Evolutionary conservation across 495 filamentous ascomycete genomes (phyloP).

Genomic region (Podospora sp.): DNA sequence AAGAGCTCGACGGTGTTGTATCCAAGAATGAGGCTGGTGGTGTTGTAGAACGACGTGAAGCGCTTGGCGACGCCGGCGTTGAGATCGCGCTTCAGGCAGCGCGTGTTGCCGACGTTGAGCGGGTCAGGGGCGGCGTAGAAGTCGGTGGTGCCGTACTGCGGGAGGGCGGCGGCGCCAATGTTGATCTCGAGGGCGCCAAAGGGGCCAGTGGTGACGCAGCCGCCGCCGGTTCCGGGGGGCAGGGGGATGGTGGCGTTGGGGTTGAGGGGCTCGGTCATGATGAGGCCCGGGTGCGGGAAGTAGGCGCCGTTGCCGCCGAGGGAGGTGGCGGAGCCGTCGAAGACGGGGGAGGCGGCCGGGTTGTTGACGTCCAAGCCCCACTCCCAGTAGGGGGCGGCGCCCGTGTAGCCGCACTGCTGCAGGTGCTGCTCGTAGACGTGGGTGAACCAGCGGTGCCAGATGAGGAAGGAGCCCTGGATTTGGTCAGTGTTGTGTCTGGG

Average conservation of each 20-base stretch:
- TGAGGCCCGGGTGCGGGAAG: conserved; percentile 19
- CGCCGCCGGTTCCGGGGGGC: conserved; percentile 59
- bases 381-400: conserved; percentile 59
- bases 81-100: conserved; percentile 66
- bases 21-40: conserved; percentile 47
- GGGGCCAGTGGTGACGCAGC: conserved; percentile 62
- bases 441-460: conserved; percentile 71
- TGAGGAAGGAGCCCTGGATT: conserved; percentile 61
- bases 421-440: conserved; percentile 65
- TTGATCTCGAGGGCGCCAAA: conserved; percentile 52
- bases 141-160: conserved; percentile 21
- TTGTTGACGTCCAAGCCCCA: conserved; percentile 54
- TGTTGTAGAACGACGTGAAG: conserved; percentile 50
- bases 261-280: neutral
- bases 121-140: conserved; percentile 24
- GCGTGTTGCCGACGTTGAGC: conserved; percentile 47
- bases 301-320: conserved; percentile 56
- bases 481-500: too few relatives aligned
- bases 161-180: conserved; percentile 51
- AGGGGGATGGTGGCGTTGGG: conserved; percentile 21
- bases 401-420: conserved; percentile 68
- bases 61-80: conserved; percentile 44
- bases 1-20: conserved; percentile 52
- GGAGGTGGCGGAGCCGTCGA: conserved; percentile 61
- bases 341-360: conserved; percentile 57